These are phyloP conservation scores for Phytophthora multivora DNA, from an alignment of 352 stramenopile species.

Conservation along the genomic window DNA sequence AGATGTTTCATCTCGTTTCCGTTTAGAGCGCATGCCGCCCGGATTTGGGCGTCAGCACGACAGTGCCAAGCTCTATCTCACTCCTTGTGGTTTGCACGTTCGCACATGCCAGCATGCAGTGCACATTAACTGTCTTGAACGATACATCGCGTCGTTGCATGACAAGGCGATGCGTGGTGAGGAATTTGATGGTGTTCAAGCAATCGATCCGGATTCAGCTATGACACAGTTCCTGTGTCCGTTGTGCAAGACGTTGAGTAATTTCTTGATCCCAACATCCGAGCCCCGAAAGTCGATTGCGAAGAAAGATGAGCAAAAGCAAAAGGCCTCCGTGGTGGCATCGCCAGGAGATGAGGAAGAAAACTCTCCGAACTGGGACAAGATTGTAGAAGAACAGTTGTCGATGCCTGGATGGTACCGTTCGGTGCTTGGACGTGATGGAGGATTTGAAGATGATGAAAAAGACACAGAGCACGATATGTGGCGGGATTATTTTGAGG, in stretches of 20 bases:
- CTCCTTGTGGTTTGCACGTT: slow-evolving; percentile 80
- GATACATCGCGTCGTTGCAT: slow-evolving; percentile 86
- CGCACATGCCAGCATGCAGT: slow-evolving; percentile 88
- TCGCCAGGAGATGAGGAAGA: slow-evolving; percentile 16
- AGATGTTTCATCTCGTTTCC: slow-evolving; percentile 45
- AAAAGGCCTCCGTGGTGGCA: slow-evolving; percentile 17
- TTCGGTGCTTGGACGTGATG: slow-evolving; percentile 70
- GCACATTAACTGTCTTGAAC: slow-evolving; percentile 86
- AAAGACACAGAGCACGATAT: slow-evolving; percentile 69
- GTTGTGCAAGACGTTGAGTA: slow-evolving; percentile 92
- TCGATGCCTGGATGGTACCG: slow-evolving; percentile 72
- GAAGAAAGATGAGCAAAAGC: slow-evolving; percentile 26
- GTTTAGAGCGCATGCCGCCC: slow-evolving; percentile 48
- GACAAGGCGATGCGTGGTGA: slow-evolving; percentile 88
- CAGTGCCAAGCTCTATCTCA: slow-evolving; percentile 76
- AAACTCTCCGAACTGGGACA: slow-evolving; percentile 45
- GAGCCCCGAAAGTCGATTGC: slow-evolving; percentile 42
- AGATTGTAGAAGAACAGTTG: slow-evolving; percentile 67
- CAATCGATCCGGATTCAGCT: slow-evolving; percentile 84
- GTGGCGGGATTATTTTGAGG: slow-evolving; percentile 89
- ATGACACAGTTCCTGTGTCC: slow-evolving; percentile 94
- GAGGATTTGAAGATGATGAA: slow-evolving; percentile 50
- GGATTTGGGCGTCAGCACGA: slow-evolving; percentile 50
- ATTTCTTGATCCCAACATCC: slow-evolving; percentile 88
- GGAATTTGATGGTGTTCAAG: slow-evolving; percentile 89